phyloP scores from a whole-genome alignment of 352 stramenopile genomes.

The Elongisporangium prolatum region DNA sequence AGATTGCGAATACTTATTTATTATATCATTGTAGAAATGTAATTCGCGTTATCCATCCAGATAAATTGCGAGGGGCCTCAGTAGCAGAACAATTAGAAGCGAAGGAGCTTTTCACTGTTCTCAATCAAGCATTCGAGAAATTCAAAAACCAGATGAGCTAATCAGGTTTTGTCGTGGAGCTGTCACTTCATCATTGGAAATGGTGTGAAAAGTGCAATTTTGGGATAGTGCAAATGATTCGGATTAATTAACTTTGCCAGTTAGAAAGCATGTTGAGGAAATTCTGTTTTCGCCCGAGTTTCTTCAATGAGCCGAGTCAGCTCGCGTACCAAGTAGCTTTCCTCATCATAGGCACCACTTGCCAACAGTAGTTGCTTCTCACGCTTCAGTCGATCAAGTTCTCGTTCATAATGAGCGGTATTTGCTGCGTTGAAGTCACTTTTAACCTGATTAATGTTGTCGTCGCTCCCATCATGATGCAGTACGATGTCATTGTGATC shows the following conservation, averaged over 20 bases:
- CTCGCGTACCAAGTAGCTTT: conserved; percentile 65
- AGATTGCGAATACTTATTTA: not conserved
- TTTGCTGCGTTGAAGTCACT: not conserved
- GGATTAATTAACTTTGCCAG: not conserved
- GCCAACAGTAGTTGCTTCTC: conserved; percentile 55
- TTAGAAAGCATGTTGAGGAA: not conserved
- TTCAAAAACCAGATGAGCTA: conserved; percentile 50
- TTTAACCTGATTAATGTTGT: conserved; percentile 13
- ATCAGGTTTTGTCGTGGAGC: conserved; percentile 9
- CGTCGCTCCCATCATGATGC: not conserved
- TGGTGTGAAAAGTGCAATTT: not conserved
- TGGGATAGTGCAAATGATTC: not conserved
- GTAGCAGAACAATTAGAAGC: conserved; percentile 80
- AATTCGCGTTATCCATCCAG: conserved; percentile 82
- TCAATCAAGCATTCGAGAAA: conserved; percentile 86
- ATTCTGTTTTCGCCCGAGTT: conserved; percentile 13
- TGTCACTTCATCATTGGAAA: not conserved
- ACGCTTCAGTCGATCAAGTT: conserved; percentile 41
- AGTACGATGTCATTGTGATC: not conserved
- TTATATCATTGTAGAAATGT: conserved; percentile 52
- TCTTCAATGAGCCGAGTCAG: conserved; percentile 51
- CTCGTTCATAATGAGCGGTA: conserved; percentile 6
- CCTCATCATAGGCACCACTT: conserved; percentile 51
- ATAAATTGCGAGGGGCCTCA: conserved; percentile 76
- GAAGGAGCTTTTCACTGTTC: conserved; percentile 83